Conservation (phyloP, 1,139 yeast species). For the Meyerozyma athensensis region DNA sequence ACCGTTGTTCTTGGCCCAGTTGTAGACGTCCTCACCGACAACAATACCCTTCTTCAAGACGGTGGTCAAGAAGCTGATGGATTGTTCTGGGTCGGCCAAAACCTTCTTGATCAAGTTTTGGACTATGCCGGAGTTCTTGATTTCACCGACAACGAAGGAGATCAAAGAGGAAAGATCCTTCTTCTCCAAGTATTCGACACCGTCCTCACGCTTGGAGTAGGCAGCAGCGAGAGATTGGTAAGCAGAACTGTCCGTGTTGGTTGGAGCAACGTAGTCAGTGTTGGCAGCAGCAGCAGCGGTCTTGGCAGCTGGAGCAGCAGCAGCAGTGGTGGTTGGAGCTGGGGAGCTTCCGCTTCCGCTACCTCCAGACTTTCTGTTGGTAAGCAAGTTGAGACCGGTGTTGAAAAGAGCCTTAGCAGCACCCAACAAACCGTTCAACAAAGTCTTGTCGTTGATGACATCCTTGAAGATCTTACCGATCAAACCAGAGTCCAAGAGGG, state of each 20-base stretch:
- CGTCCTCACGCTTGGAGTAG: slow-evolving; percentile 20
- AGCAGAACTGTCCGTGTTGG: slow-evolving; percentile 8
- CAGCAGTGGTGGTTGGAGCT: slow-evolving; percentile 9
- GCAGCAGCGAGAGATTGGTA: slow-evolving; percentile 10
- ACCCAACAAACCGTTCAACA: slow-evolving; percentile 31
- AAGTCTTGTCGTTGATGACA: slow-evolving; percentile 30
- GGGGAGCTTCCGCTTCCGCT: slow-evolving; percentile 3
- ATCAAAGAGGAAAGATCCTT: slow-evolving; percentile 34
- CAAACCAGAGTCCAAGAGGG: slow-evolving; percentile 43
- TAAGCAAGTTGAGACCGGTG: slow-evolving; percentile 28
- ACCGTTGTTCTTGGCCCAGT: slow-evolving; percentile 39
- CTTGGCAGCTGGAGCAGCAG: slow-evolving; percentile 15
- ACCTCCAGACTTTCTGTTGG: slow-evolving; percentile 17
- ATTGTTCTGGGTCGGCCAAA: slow-evolving; percentile 33
- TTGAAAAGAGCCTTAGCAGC: slow-evolving; percentile 33
- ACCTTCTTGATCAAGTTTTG: slow-evolving; percentile 28
- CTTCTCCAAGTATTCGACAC: slow-evolving; percentile 27
- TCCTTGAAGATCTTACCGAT: slow-evolving; percentile 30
- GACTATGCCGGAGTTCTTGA: slow-evolving; percentile 36
- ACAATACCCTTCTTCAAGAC: slow-evolving; percentile 34
- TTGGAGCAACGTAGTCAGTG: slow-evolving; percentile 11
- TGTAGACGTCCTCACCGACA: slow-evolving; percentile 31
- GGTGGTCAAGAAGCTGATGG: slow-evolving; percentile 30
- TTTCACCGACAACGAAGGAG: slow-evolving; percentile 22
- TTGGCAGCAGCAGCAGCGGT: slow-evolving; percentile 18